These are phyloP conservation scores for Leccinum variicolor DNA, from an alignment of 768 basidiomycete genomes.

Conservation along the genomic window DNA sequence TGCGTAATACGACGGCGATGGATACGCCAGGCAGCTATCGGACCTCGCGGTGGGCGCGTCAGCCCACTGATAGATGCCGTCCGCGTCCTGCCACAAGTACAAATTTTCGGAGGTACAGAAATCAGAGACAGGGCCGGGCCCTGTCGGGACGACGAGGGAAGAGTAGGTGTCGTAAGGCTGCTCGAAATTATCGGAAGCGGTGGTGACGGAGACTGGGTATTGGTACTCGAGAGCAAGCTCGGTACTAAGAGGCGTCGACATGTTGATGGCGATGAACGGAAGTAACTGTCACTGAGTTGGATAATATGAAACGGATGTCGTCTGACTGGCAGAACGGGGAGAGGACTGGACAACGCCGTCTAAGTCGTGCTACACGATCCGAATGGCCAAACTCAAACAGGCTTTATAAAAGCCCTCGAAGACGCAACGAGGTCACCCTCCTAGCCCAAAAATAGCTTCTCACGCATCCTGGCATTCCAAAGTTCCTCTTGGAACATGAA, in stretches of 20 bases:
- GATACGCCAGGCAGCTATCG: slow-evolving; percentile 21
- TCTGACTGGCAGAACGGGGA: slow-evolving; percentile 1
- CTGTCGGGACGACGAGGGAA: slow-evolving; percentile 14
- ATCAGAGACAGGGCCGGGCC: slow-evolving; percentile 14
- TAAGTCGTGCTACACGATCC: slow-evolving; percentile 17
- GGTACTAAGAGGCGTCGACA: slow-evolving; percentile 27
- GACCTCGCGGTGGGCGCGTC: slow-evolving; percentile 25
- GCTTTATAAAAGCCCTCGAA: slow-evolving; percentile 21
- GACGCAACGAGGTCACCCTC: slow-evolving; percentile 24
- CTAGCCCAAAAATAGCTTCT: slow-evolving; percentile 24
- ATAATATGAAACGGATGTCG: slow-evolving; percentile 26
- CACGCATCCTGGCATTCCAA: slow-evolving; percentile 14
- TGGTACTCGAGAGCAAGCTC: slow-evolving; percentile 18
- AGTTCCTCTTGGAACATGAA: slow-evolving; percentile 20
- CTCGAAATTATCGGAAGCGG: slow-evolving; percentile 15
- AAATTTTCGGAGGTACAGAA: slow-evolving; percentile 28
- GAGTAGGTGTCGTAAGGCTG: slow-evolving; percentile 22
- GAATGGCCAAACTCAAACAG: slow-evolving; percentile 1
- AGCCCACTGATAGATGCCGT: slow-evolving; percentile 27
- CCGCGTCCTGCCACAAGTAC: slow-evolving; percentile 26
- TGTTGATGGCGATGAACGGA: slow-evolving; percentile 15
- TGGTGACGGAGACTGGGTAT: not conserved
- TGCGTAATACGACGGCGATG: slow-evolving; percentile 12
- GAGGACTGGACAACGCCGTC: slow-evolving; percentile 11
- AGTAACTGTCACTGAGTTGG: slow-evolving; percentile 10